Percentiles rank a stretch among this genome's conserved stretches.
Evolutionary conservation across 805 yeast genomes (phyloP).

Genomic region (Nakazawaea siamensis): DNA sequence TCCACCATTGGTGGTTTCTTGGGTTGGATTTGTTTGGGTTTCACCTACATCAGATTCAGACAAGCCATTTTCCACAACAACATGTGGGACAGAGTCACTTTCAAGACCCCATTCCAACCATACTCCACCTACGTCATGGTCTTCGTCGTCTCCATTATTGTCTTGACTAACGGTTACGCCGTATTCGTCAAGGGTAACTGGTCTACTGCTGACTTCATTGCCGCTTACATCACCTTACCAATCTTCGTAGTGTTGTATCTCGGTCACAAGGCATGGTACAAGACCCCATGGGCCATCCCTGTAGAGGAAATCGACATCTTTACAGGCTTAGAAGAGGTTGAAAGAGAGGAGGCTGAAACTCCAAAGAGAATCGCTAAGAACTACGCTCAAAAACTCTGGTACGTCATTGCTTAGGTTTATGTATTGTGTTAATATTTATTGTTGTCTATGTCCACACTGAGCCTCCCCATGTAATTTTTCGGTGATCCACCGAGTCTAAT

Average conservation of each 20-base stretch:
- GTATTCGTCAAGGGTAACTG: slow-evolving; percentile 48
- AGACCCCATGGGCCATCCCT: slow-evolving; percentile 39
- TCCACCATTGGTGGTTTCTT: slow-evolving; percentile 61
- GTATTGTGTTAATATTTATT: background rate
- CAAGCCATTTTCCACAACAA: slow-evolving; percentile 49
- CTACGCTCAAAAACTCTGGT: slow-evolving; percentile 35
- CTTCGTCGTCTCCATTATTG: slow-evolving; percentile 38
- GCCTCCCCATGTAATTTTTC: background rate
- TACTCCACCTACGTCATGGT: slow-evolving; percentile 49
- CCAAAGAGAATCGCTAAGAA: slow-evolving; percentile 32
- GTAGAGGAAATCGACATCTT: slow-evolving; percentile 51
- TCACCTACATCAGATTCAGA: slow-evolving; percentile 55
- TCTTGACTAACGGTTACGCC: slow-evolving; percentile 67
- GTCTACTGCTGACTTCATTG: slow-evolving; percentile 50
- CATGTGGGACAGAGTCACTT: slow-evolving; percentile 49
- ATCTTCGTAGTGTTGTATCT: slow-evolving; percentile 42
- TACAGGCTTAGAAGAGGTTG: slow-evolving; percentile 54
- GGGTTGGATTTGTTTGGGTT: slow-evolving; percentile 48
- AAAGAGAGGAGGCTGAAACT: slow-evolving; percentile 36
- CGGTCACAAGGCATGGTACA: slow-evolving; percentile 47
- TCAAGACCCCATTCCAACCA: slow-evolving; percentile 48
- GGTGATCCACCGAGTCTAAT: background rate
- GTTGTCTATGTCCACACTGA: too few species aligned
- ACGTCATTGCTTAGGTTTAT: slow-evolving; percentile 31
- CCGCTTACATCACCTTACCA: slow-evolving; percentile 66